Evolutionary conservation across 768 basidiomycete genomes (phyloP), one percentile per base, ranked within the genome.

Genomic region (Lactifluus subvellereus): DNA sequence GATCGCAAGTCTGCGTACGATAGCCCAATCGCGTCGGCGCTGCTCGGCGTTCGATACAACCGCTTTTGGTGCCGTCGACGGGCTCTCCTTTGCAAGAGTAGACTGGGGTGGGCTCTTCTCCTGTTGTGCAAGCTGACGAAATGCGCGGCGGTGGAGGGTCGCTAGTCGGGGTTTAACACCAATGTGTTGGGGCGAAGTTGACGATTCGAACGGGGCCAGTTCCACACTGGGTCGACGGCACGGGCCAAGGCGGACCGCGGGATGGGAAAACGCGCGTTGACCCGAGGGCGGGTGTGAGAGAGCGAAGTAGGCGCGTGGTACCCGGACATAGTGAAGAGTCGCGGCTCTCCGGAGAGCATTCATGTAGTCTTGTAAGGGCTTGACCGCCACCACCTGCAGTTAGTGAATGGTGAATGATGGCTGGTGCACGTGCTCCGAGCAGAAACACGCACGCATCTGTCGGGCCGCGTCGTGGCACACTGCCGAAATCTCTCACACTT

Each of bases 21-120:
- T 95, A 40, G 75, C 74, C 94, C 93, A 97, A 73, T 99, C 97
- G 54, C 82, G 87, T 68, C 76, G 77, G 51, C 91, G 79, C 72
- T 95, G 85, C 57, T 83, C 79, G 3, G 69, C 65, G 18, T 67
- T 67, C 18, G 65, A 50, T 14, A 59, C 9, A 14, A 49, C 16
- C 40, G 16, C 5, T 6, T 53, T 57, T 2, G 65, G 22, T 3
- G 37, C 27, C 7, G 42, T 37, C 8, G 62, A 50, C 38, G 38
- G 4, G 18, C 22, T 20, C 40, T 51, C 42, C 14, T 6, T 38
- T 14, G 51, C 30, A 16, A 20, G 13, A 3, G 42, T 9, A 22
- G 45, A 30, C 42, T 47, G 37, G 3, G 33, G 18, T 8, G n/a
- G 3, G n/a, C 40, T 51, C 22, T 56, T 63, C 51, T 53, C 27